Base-by-base conservation (phyloP, 768 basidiomycete species). In the Lentinula boryana region DNA sequence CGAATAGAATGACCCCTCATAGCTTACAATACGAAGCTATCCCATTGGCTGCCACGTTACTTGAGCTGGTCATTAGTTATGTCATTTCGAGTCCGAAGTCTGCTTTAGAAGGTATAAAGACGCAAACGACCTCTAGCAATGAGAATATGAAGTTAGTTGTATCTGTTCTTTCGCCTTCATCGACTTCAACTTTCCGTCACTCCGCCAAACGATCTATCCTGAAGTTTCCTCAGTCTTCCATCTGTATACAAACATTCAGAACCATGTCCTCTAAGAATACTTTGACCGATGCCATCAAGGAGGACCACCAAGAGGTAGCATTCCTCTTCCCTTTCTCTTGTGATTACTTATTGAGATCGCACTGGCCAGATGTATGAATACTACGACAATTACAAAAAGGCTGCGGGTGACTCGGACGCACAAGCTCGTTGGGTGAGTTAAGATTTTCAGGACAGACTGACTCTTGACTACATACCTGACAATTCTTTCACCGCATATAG, bases 341-440 rank as follows among this genome's bases (percentile, higher is more conserved):
- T 21, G 7, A 27, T 13, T 49, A n/a, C n/a, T 1, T 13, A 0
- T 18, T 18, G 5, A 44, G 3, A n/a, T 33, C 23, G 21, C 9
- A 74, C 70, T 18, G 15, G 27, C 6, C 61, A 86, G 84, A 85
- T 85, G 76, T 81, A 82, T 63, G 75, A 80, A 51, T 84, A 81
- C 63, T 80, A 84, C 62, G 75, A 80, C 54, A 69, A 81, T 54
- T 86, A 83, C 68, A 67, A 72, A 33, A 73, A 70, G 54, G 70
- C 71, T 49, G 64, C 67, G 0, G 79, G 76, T 1, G 75, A 86
- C 64, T 58, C 68, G 27, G 80, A 82, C 36, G 76, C 76, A 0
- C 81, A 84, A 67, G 71, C 68, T 2, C 78, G 82, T 7, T 86
- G 84, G 84, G 74, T 81, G 0, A 18, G 55, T 27, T 27, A 3